Evolutionary conservation across 1,284 basidiomycete genomes (phyloP).

Genomic region (Neotropicomus parvogracilis): DNA sequence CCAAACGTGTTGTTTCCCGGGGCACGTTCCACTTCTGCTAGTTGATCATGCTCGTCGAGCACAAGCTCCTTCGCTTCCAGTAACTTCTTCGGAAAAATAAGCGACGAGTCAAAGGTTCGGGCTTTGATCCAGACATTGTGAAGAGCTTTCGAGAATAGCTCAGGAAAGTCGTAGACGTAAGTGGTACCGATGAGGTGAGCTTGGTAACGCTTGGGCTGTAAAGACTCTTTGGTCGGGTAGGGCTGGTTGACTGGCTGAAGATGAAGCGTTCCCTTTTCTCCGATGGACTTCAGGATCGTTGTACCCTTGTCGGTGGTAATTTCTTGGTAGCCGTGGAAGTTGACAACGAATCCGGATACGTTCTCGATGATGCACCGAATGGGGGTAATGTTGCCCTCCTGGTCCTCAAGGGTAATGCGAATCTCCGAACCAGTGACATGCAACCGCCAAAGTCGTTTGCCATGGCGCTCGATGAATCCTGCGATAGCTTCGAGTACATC

Average conservation of each 20-base stretch:
- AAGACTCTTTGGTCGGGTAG: constrained; percentile 97
- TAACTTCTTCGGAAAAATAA: constrained; percentile 74
- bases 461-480: constrained; percentile 97
- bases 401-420: constrained; percentile 90
- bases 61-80: constrained; percentile 87
- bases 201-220: constrained; percentile 98
- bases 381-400: constrained; percentile 88
- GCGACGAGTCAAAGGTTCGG: constrained; percentile 59
- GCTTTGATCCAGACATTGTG: constrained; percentile 89
- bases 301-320: constrained; percentile 94
- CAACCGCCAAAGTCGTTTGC: constrained; percentile 95
- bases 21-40: constrained; percentile 86
- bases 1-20: constrained; percentile 94
- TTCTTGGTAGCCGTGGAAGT: constrained; percentile 99
- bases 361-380: constrained; percentile 98
- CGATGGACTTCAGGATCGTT: constrained; percentile 93
- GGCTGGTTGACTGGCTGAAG: constrained; percentile 89
- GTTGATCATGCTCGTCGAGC: constrained; percentile 89
- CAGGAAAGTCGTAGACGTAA: constrained; percentile 99
- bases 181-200: constrained; percentile 99
- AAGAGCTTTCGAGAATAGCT: constrained; percentile 95
- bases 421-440: constrained; percentile 99
- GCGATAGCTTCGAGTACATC: constrained; percentile 94
- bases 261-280: constrained; percentile 90
- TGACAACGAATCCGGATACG: constrained; percentile 97